Conservation (phyloP, 805 yeast genomes). For the Wickerhamomyces queroliae region DNA sequence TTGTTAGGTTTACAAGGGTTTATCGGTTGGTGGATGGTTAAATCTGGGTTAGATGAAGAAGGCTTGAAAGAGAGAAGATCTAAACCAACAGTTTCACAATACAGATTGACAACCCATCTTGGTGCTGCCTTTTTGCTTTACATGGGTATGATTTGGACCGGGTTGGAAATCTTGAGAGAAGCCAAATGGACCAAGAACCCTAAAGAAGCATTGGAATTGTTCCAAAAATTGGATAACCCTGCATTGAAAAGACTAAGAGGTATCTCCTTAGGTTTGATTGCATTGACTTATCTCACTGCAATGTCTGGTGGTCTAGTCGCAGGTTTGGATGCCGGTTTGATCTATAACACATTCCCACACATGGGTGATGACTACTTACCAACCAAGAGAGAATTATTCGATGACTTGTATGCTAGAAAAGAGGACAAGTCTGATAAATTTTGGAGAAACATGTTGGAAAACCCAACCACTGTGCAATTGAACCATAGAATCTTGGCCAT, state of each 20-base stretch:
- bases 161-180: conserved; percentile 76
- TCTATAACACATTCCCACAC: conserved; percentile 92
- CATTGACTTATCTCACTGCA: conserved; percentile 79
- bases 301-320: conserved; percentile 99
- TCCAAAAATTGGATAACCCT: conserved; percentile 59
- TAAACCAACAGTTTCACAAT: conserved; percentile 97
- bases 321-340: conserved; percentile 95
- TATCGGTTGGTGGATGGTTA: conserved; percentile 99
- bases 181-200: conserved; percentile 65
- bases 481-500: conserved; percentile 84
- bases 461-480: conserved; percentile 93
- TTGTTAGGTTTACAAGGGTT: conserved; percentile 90
- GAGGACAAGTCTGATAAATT: conserved; percentile 65
- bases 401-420: conserved; percentile 62
- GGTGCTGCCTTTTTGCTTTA: conserved; percentile 90
- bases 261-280: conserved; percentile 50
- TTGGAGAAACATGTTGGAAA: conserved; percentile 93
- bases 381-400: conserved; percentile 68
- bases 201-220: conserved; percentile 41
- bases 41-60: conserved; percentile 83
- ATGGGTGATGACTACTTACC: conserved; percentile 90
- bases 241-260: conserved; percentile 52
- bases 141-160: conserved; percentile 87
- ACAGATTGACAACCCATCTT: conserved; percentile 87
- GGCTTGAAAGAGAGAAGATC: conserved; percentile 74